Evolutionary conservation across 1,284 basidiomycete species (phyloP).

Genomic region (Ganoderma resinaceum): DNA sequence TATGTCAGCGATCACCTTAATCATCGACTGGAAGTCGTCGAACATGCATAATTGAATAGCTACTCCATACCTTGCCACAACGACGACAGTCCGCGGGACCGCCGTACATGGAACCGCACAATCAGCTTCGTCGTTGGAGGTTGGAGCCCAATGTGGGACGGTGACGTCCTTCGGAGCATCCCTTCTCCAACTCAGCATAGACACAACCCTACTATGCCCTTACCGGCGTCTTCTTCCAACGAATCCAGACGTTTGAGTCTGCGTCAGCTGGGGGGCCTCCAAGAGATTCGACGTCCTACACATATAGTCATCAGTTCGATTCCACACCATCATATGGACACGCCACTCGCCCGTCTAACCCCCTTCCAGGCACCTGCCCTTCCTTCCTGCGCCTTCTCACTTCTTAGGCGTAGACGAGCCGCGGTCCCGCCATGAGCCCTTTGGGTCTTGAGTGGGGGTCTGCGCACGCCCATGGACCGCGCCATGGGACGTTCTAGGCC

Average conservation of each 20-base stretch:
- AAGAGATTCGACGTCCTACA: background rate
- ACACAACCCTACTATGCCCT: slow-evolving; percentile 3
- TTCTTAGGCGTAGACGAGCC: background rate
- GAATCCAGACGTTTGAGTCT: background rate
- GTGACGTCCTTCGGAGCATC: background rate
- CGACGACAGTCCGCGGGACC: background rate
- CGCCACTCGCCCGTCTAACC: background rate
- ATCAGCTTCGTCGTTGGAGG: background rate
- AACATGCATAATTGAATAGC: background rate
- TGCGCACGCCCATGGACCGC: background rate
- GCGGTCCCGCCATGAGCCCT: background rate
- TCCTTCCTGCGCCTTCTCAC: background rate
- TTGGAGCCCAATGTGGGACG: background rate
- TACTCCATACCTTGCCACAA: background rate
- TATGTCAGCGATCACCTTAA: background rate
- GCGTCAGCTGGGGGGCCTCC: background rate
- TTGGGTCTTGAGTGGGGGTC: too few species aligned
- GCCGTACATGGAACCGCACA: background rate
- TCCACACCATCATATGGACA: background rate
- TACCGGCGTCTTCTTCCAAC: background rate
- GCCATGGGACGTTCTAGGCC: background rate
- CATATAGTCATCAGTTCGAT: slow-evolving; percentile 1
- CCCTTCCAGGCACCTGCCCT: background rate
- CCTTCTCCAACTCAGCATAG: background rate
- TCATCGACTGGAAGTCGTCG: background rate